These are phyloP conservation scores for Theileria luwenshuni DNA, from an alignment of 169 alveolate species.

Conservation along the genomic window DNA sequence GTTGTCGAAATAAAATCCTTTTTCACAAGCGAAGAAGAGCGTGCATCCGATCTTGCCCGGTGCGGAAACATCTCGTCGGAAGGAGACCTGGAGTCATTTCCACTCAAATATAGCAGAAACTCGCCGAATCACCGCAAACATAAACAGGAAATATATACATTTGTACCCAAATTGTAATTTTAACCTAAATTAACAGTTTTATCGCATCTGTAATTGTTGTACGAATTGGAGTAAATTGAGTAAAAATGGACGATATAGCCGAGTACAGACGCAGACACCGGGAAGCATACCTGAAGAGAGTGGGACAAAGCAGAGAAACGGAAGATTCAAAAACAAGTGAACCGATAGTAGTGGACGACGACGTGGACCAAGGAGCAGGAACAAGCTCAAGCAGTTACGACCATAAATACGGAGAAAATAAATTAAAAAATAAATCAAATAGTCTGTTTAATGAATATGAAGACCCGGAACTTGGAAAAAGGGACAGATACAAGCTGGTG, in stretches of 20 bases:
- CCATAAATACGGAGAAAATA: no score
- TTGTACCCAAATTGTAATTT: conserved; percentile 6
- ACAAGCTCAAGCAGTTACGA: background rate
- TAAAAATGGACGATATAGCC: conserved; percentile 42
- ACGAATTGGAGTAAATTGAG: background rate
- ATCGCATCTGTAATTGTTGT: background rate
- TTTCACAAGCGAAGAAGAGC: conserved; percentile 37
- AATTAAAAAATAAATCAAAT: background rate
- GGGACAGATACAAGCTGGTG: conserved; percentile 2
- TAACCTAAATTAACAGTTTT: background rate
- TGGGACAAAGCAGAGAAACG: background rate
- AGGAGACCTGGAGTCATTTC: conserved; percentile 43
- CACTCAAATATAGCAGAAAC: conserved; percentile 60
- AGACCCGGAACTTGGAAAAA: background rate
- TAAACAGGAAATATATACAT: conserved; percentile 54
- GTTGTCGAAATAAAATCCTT: conserved; percentile 36
- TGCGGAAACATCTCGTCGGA: conserved; percentile 43
- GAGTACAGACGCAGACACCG: conserved; percentile 62
- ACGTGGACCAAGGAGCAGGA: background rate
- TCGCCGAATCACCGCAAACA: conserved; percentile 67
- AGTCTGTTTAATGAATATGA: background rate
- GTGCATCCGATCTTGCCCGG: conserved; percentile 54
- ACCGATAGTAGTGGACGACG: background rate
- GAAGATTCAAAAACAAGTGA: background rate
- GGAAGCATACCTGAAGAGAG: conserved; percentile 61